Percentiles rank a stretch among this genome's conserved stretches.
Evolutionary conservation across 164 flowering plant genomes (phyloP).

Genomic region (Chimonanthus praecox): DNA sequence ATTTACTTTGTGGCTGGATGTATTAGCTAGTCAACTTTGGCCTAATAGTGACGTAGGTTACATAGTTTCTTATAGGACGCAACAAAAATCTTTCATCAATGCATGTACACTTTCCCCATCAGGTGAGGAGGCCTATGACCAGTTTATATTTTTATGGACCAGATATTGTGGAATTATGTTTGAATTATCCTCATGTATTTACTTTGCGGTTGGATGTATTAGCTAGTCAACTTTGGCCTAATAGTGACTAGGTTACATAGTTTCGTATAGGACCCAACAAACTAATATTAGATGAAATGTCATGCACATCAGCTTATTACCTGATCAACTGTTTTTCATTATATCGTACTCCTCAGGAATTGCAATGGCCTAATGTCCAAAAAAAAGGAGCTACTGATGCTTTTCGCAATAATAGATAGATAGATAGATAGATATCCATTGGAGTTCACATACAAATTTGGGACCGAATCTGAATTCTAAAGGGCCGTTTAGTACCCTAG

Average conservation of each 20-base stretch:
- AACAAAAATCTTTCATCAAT: constrained; percentile 61
- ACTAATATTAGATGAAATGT: background rate
- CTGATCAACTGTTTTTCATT: background rate
- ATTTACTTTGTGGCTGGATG: background rate
- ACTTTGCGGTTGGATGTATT: background rate
- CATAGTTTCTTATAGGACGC: background rate
- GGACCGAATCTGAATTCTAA: too few relatives aligned
- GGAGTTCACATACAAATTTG: too few relatives aligned
- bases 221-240: background rate
- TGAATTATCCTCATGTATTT: background rate
- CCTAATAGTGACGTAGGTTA: too few relatives aligned
- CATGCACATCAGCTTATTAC: background rate
- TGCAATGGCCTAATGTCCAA: too few relatives aligned
- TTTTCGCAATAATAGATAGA: too few relatives aligned
- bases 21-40: background rate
- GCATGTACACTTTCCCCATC: constrained; percentile 79
- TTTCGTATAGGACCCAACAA: background rate
- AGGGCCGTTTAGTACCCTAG: too few relatives aligned
- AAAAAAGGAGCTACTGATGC: too few relatives aligned
- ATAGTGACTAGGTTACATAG: background rate
- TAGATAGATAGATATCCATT: too few relatives aligned
- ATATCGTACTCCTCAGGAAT: too few relatives aligned
- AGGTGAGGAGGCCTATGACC: constrained; percentile 37
- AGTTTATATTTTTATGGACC: background rate
- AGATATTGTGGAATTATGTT: background rate